Conservation (phyloP, 805 yeast genomes). For the Saccharomycopsis guyanensis region DNA sequence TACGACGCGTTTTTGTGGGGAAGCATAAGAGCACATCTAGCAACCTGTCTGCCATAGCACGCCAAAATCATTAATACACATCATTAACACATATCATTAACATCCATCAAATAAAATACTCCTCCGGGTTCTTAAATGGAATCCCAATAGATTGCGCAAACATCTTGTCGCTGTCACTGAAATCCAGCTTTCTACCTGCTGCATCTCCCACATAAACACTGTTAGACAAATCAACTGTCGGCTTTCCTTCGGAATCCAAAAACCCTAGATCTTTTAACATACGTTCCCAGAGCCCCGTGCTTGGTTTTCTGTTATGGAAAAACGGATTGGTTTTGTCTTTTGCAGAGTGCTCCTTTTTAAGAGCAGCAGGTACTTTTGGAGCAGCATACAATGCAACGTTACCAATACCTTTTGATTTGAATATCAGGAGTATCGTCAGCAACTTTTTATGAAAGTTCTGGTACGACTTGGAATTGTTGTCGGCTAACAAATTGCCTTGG, state of each 20-base stretch:
- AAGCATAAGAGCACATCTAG: no score
- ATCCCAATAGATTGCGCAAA: conserved; percentile 60
- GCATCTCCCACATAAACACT: conserved; percentile 92
- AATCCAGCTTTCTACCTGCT: conserved; percentile 76
- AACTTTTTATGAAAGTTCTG: conserved; percentile 37
- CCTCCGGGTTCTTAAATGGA: conserved; percentile 65
- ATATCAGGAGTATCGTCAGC: conserved; percentile 30
- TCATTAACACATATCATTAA: no score
- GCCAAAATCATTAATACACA: no score
- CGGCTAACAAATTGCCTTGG: conserved; percentile 63
- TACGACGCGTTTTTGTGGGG: no score
- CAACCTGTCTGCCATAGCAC: no score
- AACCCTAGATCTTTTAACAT: conserved; percentile 34
- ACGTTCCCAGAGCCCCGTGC: conserved; percentile 66
- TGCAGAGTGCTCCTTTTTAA: conserved; percentile 16
- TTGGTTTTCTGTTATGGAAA: conserved; percentile 59
- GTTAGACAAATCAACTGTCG: conserved; percentile 32
- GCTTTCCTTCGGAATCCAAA: conserved; percentile 12
- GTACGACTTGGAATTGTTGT: conserved; percentile 28
- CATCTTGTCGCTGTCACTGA: conserved; percentile 66
- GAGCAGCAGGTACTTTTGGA: conserved; percentile 42
- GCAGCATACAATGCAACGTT: conserved; percentile 44
- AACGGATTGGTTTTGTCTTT: conserved; percentile 21
- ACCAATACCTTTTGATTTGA: conserved; percentile 25
- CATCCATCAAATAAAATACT: conserved; percentile 46